Base-by-base conservation (phyloP, 306 rosid species). In the Lotus japonicus region DNA sequence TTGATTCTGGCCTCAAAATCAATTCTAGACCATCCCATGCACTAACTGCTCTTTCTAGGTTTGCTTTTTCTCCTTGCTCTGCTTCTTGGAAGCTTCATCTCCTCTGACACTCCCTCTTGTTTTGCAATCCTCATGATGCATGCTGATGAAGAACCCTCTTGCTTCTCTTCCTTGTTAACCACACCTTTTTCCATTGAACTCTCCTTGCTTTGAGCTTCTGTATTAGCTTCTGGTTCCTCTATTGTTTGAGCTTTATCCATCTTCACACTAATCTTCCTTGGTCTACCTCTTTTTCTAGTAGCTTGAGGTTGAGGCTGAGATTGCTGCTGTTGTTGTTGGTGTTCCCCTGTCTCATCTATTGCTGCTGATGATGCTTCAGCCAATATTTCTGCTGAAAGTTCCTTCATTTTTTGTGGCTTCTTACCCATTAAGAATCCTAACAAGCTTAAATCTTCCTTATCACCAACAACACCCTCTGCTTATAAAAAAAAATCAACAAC, bases 21-120 rank as follows among this genome's bases (percentile, higher is more conserved):
- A 31, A n/a, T n/a, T n/a, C n/a, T n/a, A n/a, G n/a, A n/a, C n/a
- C n/a, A n/a, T n/a, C n/a, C n/a, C n/a, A n/a, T n/a, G n/a, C n/a
- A n/a, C n/a, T 66, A 84, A 75, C 89, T 89, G 57, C 98, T 92
- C 81, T 92, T 92, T 83, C 85, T 86, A 82, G 98, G 98, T 72
- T 77, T 92, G 85, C 90, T 79, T 82, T 92, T 92, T 56, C 96
- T 53, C 68, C 95, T 85, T 14, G 89, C 85, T 70, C 85, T 83
- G 82, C 91, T 87, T 74, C 87, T 76, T 50, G 74, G 64, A 18
- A 71, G 42, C 56, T 67, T 62, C 33, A 13, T 43, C 23, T 49
- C 73, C 45, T 6, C 35, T 2, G 77, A 17, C 5, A 55, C 50
- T 28, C 8, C 68, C 13, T 56, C 77, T 73, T 71, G 76, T 55